Evolutionary conservation across 2,329 filamentous ascomycete species (phyloP), one percentile per base, ranked within the genome.

Genomic region (Xylariales sp.): DNA sequence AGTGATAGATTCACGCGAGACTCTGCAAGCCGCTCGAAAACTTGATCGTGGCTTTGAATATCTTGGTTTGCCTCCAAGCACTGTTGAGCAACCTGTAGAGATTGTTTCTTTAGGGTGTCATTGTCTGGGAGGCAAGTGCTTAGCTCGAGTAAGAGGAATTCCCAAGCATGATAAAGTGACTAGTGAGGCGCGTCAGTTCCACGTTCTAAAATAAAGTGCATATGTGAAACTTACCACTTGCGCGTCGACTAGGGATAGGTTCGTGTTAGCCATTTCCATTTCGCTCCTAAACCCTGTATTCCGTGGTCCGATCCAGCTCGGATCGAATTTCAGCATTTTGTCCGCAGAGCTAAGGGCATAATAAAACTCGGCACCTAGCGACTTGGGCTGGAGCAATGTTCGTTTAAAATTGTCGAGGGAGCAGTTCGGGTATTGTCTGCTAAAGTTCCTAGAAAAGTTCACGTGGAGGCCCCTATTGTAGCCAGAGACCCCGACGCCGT

Each of bases 211-310:
- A 4, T 14, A 43, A 61, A 18, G 3, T 28, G 6, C 66, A 52
- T 49, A 23, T 5, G 49, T 82, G 89, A 81, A 84, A 83, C 90
- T 81, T 84, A 93, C 90, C 71, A 96, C 90, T 82, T 99, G 94
- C 30, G 95, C 93, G 78, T 98, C 94, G 41, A 99, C 93, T 41
- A 97, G 84, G 30, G 94, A 97, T 60, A 99, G 80, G 79, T 99
- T 98, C 69, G 91, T 83, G 78, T 99, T 99, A 49, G 95, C 96
- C 68, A 90, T 89, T 75, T 90, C 88, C 80, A 99, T 91, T 77
- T 99, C 96, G 56, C 88, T 87, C 69, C 87, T 86, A 80, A 97
- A 97, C 0, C 94, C 94, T 74, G 91, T 87, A 62, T 88, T 86
- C 72, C 83, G 85, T 71, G 83, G 84, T 50, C 91, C 91, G 61